phyloP scores from a whole-genome alignment of 2,329 filamentous ascomycete genomes.

The Fusarium graminum region DNA sequence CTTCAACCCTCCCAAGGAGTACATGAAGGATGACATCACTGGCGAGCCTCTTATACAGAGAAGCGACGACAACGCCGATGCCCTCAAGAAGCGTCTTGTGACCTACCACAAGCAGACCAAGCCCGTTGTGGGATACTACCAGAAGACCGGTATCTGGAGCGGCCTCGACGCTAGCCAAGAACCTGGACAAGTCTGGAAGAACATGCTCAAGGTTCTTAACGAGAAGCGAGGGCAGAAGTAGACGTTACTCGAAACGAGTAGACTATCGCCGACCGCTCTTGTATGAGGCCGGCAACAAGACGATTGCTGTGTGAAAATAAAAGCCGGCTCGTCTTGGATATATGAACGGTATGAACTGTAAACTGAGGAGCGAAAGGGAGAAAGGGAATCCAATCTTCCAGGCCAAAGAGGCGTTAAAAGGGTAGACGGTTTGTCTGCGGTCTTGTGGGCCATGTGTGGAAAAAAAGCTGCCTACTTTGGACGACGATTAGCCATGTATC shows the following conservation, averaged over 20 bases:
- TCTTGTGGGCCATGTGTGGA: conserved; percentile 47
- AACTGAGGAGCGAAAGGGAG: conserved; percentile 32
- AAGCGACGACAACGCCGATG: conserved; percentile 95
- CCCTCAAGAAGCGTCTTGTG: conserved; percentile 91
- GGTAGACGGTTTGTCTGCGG: conserved; percentile 47
- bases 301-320: conserved; percentile 39
- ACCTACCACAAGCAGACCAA: conserved; percentile 96
- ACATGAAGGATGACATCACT: conserved; percentile 96
- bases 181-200: conserved; percentile 95
- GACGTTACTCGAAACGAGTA: conserved; percentile 41
- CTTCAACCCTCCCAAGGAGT: conserved; percentile 96
- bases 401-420: conserved; percentile 49
- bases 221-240: conserved; percentile 56
- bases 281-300: conserved; percentile 51
- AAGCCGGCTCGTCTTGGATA: conserved; percentile 45
- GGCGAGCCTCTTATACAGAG: conserved; percentile 97
- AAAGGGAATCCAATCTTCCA: conserved; percentile 35
- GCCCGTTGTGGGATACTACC: conserved; percentile 96
- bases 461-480: conserved; percentile 47
- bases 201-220: conserved; percentile 85
- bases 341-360: conserved; percentile 48
- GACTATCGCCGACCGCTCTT: conserved; percentile 23
- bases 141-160: conserved; percentile 97
- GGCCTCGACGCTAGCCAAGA: conserved; percentile 96
- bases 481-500: conserved; percentile 50